A percentile compares a stretch with the other conserved stretches of the same genome.
Conservation (phyloP, 2,329 filamentous ascomycete species). For the Penicillium sp. region DNA sequence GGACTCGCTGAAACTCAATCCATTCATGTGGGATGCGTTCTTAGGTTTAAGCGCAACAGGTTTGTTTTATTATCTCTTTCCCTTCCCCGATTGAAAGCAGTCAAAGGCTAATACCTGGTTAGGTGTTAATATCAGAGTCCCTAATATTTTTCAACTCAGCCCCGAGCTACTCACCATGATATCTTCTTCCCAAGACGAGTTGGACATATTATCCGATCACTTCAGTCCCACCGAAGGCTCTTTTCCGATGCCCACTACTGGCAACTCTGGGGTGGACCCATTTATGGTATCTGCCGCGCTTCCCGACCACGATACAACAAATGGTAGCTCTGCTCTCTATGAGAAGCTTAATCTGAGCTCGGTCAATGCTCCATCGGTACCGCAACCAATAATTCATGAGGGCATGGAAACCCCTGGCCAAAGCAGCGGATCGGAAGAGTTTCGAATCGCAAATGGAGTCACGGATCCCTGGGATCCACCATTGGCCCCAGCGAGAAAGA, state of each 20-base stretch:
- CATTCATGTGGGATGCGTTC: constrained; percentile 98
- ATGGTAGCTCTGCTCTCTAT: constrained; percentile 48
- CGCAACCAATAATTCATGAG: constrained; percentile 48
- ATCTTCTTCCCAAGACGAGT: constrained; percentile 34
- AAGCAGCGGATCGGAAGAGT: constrained; percentile 44
- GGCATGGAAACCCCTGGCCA: constrained; percentile 64
- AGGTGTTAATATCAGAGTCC: constrained; percentile 76
- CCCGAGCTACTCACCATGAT: constrained; percentile 60
- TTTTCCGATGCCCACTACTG: constrained; percentile 39
- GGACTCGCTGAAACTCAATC: constrained; percentile 83
- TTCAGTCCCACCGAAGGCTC: constrained; percentile 30
- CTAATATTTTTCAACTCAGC: constrained; percentile 82
- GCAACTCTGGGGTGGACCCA: constrained; percentile 43
- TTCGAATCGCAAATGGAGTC: constrained; percentile 35
- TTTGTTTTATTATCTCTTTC: constrained; percentile 25
- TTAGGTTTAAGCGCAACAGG: constrained; percentile 79
- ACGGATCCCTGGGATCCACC: constrained; percentile 43
- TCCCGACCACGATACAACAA: constrained; percentile 33
- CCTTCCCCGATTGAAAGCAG: neutral
- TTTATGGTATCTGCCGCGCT: constrained; percentile 40
- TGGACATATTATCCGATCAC: constrained; percentile 33
- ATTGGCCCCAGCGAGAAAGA: constrained; percentile 49
- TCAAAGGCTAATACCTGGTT: neutral
- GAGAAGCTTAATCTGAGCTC: constrained; percentile 52
- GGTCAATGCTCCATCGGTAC: constrained; percentile 40